A percentile compares a stretch with the other conserved stretches of the same genome.
These are phyloP conservation scores for Boehmeria nivea DNA, from an alignment of 306 rosid species.

Conservation along the genomic window DNA sequence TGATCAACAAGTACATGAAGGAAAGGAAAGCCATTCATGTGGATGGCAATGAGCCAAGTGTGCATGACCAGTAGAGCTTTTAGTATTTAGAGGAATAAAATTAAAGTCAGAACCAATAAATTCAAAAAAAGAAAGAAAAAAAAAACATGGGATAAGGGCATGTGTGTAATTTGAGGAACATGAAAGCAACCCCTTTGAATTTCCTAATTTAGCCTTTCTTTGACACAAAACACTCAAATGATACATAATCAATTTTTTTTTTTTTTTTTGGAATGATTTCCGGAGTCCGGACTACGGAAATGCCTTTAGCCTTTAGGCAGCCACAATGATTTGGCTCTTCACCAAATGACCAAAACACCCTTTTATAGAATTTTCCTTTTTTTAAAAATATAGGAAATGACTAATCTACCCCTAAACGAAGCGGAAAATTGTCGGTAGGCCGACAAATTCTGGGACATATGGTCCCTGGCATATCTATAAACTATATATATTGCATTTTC, in stretches of 20 bases:
- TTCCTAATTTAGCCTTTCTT: conserved; percentile 15
- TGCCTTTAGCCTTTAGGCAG: conserved; percentile 20
- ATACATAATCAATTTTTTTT: too few relatives aligned
- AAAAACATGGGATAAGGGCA: background rate
- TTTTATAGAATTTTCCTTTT: too few relatives aligned
- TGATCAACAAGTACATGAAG: too few relatives aligned
- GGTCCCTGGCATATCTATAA: conserved; percentile 13
- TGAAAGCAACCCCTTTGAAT: background rate
- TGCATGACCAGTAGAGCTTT: background rate
- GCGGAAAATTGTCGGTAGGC: conserved; percentile 62
- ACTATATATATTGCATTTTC: too few relatives aligned
- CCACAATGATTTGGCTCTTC: conserved; percentile 40
- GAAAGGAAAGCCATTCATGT: background rate
- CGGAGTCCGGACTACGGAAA: conserved; percentile 59
- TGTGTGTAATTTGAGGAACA: conserved; percentile 2
- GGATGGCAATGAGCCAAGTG: background rate
- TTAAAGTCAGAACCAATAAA: too few relatives aligned
- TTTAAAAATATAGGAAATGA: conserved; percentile 12
- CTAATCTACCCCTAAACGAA: conserved; percentile 32
- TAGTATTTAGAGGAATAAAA: background rate
- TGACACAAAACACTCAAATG: conserved; percentile 18
- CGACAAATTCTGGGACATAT: conserved; percentile 31
- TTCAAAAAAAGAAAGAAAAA: too few relatives aligned
- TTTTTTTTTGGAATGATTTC: too few relatives aligned
- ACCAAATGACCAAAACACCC: conserved; percentile 29